Conservation (phyloP, 139 green algal species). For the Trebouxia sp. region DNA sequence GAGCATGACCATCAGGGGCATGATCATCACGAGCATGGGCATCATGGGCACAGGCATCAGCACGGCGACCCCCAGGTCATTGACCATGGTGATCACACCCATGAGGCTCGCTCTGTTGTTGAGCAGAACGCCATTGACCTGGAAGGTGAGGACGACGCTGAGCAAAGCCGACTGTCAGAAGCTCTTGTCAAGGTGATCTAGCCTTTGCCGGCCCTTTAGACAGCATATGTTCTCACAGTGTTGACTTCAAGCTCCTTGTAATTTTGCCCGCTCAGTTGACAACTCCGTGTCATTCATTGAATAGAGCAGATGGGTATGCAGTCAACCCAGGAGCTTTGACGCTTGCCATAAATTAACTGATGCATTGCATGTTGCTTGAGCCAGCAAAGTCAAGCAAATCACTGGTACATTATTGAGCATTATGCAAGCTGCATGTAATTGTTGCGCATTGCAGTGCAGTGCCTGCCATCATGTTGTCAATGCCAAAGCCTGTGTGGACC, state of each 20-base stretch:
- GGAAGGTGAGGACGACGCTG: conserved; percentile 25
- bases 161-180: neutral
- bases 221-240: too few relatives aligned
- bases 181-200: conserved; percentile 3
- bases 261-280: too few relatives aligned
- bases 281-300: too few relatives aligned
- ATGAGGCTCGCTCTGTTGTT: conserved; percentile 36
- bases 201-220: too few relatives aligned
- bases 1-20: conserved; percentile 23
- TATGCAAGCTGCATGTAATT: too few relatives aligned
- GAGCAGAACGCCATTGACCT: conserved; percentile 29
- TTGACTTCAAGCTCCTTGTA: too few relatives aligned
- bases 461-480: neutral
- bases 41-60: neutral
- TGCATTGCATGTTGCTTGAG: neutral
- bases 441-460: too few relatives aligned
- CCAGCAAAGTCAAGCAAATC: neutral
- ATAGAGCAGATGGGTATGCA: too few relatives aligned
- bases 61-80: conserved; percentile 5
- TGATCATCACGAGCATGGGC: neutral
- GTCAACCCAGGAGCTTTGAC: too few relatives aligned
- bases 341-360: too few relatives aligned
- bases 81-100: conserved; percentile 41
- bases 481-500: too few relatives aligned
- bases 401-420: too few relatives aligned